Conservation (phyloP, 2,329 filamentous ascomycete species). For the Phialophora macrospora region DNA sequence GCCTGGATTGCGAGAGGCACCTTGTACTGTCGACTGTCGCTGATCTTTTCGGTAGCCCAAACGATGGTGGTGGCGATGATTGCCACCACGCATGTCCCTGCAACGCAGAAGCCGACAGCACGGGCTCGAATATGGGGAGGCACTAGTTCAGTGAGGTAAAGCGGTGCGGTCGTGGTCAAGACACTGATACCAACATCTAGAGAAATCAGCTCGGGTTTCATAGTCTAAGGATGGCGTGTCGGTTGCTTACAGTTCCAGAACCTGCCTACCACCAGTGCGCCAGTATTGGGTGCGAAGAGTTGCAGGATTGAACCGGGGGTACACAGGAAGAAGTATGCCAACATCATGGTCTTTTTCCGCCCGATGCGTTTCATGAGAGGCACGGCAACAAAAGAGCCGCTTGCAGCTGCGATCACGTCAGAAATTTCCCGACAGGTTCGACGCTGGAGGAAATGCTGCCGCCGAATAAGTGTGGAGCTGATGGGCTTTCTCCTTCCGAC, state of each 20-base stretch:
- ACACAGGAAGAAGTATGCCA: constrained; percentile 43
- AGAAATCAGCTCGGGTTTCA: neutral
- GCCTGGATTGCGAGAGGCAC: constrained; percentile 48
- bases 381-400: constrained; percentile 39
- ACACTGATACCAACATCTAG: constrained; percentile 52
- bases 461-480: neutral
- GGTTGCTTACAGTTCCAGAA: constrained; percentile 49
- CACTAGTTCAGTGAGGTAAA: constrained; percentile 62
- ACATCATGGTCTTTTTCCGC: constrained; percentile 45
- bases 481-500: neutral
- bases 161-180: constrained; percentile 59
- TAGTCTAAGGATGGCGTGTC: constrained; percentile 40
- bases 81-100: constrained; percentile 39
- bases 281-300: constrained; percentile 58
- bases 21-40: constrained; percentile 42
- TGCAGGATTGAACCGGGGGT: constrained; percentile 51
- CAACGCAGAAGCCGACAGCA: constrained; percentile 37
- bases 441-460: neutral
- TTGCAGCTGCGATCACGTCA: constrained; percentile 33
- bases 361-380: constrained; percentile 45
- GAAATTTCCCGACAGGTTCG: neutral
- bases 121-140: constrained; percentile 48
- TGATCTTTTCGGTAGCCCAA: constrained; percentile 41
- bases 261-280: constrained; percentile 57
- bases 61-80: constrained; percentile 46